Evolutionary conservation across 805 yeast genomes (phyloP), one percentile per base, ranked within the genome.

Genomic region (Saturnispora halmiae): DNA sequence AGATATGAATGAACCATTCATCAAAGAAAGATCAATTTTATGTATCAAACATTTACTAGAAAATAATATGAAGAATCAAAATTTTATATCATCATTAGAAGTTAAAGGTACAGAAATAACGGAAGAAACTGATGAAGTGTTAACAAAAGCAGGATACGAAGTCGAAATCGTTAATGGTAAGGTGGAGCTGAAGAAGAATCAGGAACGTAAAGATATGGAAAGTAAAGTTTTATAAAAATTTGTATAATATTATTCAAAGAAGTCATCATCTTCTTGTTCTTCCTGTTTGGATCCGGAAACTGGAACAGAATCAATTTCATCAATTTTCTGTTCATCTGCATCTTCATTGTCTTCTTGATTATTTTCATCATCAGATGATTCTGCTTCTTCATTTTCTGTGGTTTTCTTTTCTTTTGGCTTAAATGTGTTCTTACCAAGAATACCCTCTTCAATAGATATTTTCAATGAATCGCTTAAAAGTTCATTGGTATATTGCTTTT

Each of bases 1-100:
- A 38, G 97, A 90, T 57, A 79, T 78, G 34, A 77, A 83, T 55
- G 94, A 92, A 56, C 97, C 96, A 0, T 90, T 71, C 51, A 79
- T 83, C 42, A 81, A 85, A 48, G 98, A 90, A 54, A 65, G 90
- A 45, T 72, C 94, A 2, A 82, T 92, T 26, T 61, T 90, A 6
- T 85, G 96, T 53, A 56, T 92, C 22, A 74, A 79, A 51, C 79
- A 77, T 45, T 59, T 87, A 25, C 60, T 90, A 13, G 72, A 73
- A 19, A 67, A 72, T 8, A 92, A 92, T 51, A 52, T 49, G 4
- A 67, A 64, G 35, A 92, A 90, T 56, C 96, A 90, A 59, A 66
- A 70, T 1, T 76, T 87, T 55, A 87, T 90, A 1, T 77, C 83
- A 0, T 60, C 69, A 28, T 58, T 90, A 44, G 96, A 90, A 55